These are phyloP conservation scores for Bipolaris oryzae DNA, from an alignment of 2,329 filamentous ascomycete genomes.

Conservation along the genomic window DNA sequence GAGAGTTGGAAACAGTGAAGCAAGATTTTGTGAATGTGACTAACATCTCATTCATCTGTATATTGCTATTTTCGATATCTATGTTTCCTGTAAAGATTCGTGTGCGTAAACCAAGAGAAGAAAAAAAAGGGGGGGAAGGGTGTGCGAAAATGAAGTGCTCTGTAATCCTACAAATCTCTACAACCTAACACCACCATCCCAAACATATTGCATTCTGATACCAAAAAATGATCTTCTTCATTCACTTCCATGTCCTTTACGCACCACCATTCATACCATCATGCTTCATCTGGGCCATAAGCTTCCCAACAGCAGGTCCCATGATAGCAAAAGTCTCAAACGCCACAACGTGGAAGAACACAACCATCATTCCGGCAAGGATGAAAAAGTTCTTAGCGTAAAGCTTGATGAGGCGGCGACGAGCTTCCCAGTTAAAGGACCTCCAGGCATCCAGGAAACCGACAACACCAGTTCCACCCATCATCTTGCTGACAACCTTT, in stretches of 20 bases:
- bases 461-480: constrained; percentile 74
- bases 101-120: too few species aligned
- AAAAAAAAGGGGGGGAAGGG: too few species aligned
- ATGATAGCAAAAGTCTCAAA: constrained; percentile 60
- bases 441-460: constrained; percentile 78
- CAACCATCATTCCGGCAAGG: constrained; percentile 52
- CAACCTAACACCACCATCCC: too few species aligned
- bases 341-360: constrained; percentile 58
- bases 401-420: constrained; percentile 74
- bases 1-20: too few species aligned
- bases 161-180: too few species aligned
- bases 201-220: not conserved
- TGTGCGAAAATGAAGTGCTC: too few species aligned
- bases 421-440: constrained; percentile 74
- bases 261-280: constrained; percentile 15
- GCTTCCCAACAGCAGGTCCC: constrained; percentile 40
- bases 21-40: too few species aligned
- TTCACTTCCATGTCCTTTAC: not conserved
- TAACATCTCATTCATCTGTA: too few species aligned
- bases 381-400: constrained; percentile 73
- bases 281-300: constrained; percentile 26
- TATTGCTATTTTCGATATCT: too few species aligned
- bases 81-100: too few species aligned
- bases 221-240: not conserved
- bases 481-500: constrained; percentile 73